Evolutionary conservation across 2,329 filamentous ascomycete genomes (phyloP), one percentile per base, ranked within the genome.

Genomic region (Plectosphaerella plurivora): DNA sequence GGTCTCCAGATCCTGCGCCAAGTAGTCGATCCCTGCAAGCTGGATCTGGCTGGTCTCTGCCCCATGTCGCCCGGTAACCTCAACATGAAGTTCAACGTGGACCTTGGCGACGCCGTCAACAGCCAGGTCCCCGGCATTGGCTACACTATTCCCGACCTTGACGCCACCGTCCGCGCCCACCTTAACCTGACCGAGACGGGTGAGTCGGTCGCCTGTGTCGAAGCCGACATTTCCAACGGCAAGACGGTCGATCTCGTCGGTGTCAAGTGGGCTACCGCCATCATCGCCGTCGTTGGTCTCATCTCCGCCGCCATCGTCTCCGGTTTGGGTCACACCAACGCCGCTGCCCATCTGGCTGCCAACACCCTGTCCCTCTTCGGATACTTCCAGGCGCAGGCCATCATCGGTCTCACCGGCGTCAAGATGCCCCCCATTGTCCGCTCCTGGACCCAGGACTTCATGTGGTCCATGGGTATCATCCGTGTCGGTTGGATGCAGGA

Each of bases 381-480:
- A 54, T 97, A 94, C 72, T 96, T 97, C 79, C 93, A 97, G 72
- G 85, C 90, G 5, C 92, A 96, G 71, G 92, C 93, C 33, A 91
- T 97, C 70, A 78, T 96, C 62, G 93, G 93, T 57, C 86, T 97
- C 70, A 89, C 87, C 49, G 83, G 87, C 18, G 87, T 97, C 15
- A 77, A 79, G 47, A 81, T 96, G 51, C 93, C 93, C 10, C 93
- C 93, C 1, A 89, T 96, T 56, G 93, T 96, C 51, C 81, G 89
- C 64, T 81, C 91, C 0, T 97, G 93, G 93, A 96, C 92, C 1
- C 92, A 97, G 73, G 93, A 97, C 72, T 97, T 97, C 75, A 89
- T 95, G 68, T 97, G 93, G 93, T 95, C 88, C 65, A 94, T 97
- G 90, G 93, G 93, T 61, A 92, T 97, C 63, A 96, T 97, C 63